Conservation (phyloP, 352 stramenopile genomes). For the Pythium plurisporium region DNA sequence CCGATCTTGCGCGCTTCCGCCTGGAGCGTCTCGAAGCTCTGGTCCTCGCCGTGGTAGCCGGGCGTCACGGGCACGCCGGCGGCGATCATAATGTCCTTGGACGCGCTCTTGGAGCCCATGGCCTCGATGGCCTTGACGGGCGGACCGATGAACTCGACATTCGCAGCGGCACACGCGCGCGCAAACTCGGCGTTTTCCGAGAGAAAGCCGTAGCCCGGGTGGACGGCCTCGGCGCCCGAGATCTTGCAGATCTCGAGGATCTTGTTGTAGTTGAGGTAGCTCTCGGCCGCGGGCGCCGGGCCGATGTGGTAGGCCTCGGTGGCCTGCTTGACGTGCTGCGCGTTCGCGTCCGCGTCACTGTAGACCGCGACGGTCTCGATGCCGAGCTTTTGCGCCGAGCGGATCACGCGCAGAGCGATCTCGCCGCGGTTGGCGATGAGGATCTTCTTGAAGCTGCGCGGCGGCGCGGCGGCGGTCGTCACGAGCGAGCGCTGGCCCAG, state of each 20-base stretch:
- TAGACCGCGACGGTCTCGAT: constrained; percentile 90
- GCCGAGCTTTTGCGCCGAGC: constrained; percentile 91
- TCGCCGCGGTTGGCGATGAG: constrained; percentile 98
- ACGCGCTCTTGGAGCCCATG: constrained; percentile 89
- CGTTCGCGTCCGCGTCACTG: constrained; percentile 93
- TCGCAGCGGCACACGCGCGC: constrained; percentile 85
- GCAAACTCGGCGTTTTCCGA: constrained; percentile 95
- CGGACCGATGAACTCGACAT: constrained; percentile 95
- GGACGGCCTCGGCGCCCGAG: constrained; percentile 93
- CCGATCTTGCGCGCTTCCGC: constrained; percentile 87
- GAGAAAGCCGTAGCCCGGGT: constrained; percentile 98
- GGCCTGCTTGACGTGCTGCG: constrained; percentile 96
- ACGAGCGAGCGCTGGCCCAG: constrained; percentile 23
- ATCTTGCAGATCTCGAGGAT: constrained; percentile 93
- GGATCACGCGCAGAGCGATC: constrained; percentile 96
- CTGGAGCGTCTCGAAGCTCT: constrained; percentile 72
- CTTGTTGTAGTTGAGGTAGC: no score
- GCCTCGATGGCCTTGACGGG: constrained; percentile 89
- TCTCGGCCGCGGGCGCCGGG: no score
- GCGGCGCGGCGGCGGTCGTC: constrained; percentile 20
- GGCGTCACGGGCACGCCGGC: constrained; percentile 87
- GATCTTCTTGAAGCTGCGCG: constrained; percentile 87
- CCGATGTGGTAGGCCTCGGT: constrained; percentile 95
- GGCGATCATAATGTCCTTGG: constrained; percentile 85
- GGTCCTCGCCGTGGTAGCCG: constrained; percentile 89